phyloP scores from a whole-genome alignment of 2,329 filamentous ascomycete species.

The Sarocladium strictum region DNA sequence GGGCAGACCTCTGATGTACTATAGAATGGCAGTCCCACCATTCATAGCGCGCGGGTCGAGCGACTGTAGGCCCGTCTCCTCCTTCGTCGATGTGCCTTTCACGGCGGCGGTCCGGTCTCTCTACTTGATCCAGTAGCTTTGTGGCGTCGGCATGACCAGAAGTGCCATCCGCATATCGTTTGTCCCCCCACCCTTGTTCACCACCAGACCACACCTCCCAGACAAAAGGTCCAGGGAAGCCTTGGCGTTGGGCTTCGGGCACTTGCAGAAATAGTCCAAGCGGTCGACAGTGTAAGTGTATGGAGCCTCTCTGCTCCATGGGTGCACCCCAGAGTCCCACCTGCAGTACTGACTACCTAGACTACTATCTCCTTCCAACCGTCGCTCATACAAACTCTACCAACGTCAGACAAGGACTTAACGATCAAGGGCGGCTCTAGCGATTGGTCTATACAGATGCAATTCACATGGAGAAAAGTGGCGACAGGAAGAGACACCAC shows the following conservation, averaged over 20 bases:
- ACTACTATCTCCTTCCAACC: neutral
- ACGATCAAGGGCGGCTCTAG: neutral
- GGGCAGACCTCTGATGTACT: neutral
- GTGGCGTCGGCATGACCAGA: conserved; percentile 8
- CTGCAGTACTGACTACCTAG: too few species aligned
- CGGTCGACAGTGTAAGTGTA: too few species aligned
- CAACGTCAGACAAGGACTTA: neutral
- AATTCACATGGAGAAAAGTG: neutral
- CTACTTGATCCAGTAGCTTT: neutral
- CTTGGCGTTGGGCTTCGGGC: neutral
- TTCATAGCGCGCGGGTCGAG: too few species aligned
- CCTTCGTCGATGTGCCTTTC: too few species aligned
- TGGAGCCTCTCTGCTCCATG: neutral
- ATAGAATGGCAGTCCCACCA: too few species aligned
- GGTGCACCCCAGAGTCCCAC: neutral
- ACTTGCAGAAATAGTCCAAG: neutral
- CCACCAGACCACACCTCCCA: neutral
- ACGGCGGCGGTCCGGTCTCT: neutral
- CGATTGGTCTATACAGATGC: neutral
- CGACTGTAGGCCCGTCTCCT: too few species aligned
- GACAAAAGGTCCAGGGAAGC: neutral
- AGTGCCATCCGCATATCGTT: conserved; percentile 1
- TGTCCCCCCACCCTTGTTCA: neutral
- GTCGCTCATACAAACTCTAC: neutral
- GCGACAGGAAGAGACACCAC: neutral